Conservation (phyloP, 2,329 filamentous ascomycete genomes). For the Aspergillus sp. region DNA sequence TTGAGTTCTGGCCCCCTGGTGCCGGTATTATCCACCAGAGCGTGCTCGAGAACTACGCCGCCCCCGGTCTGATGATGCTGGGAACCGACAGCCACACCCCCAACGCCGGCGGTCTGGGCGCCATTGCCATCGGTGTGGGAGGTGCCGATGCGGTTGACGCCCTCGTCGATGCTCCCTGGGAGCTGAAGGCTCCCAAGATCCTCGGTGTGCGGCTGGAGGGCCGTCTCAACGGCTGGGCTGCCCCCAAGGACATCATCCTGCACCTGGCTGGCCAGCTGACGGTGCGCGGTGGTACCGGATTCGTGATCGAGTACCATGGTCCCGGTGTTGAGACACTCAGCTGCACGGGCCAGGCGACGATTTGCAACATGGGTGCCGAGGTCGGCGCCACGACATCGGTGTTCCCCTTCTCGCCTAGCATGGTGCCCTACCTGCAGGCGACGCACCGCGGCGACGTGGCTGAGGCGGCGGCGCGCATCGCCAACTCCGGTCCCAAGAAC, state of each 20-base stretch:
- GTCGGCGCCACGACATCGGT: constrained; percentile 93
- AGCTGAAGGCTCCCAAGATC: constrained; percentile 90
- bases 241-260: constrained; percentile 94
- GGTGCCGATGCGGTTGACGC: constrained; percentile 97
- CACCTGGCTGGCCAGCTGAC: constrained; percentile 85
- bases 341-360: constrained; percentile 89
- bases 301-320: constrained; percentile 91
- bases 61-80: constrained; percentile 98
- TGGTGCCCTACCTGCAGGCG: constrained; percentile 79
- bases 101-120: constrained; percentile 91
- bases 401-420: constrained; percentile 86
- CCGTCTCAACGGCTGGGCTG: constrained; percentile 82
- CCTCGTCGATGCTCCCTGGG: constrained; percentile 94
- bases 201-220: constrained; percentile 83
- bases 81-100: constrained; percentile 97
- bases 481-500: constrained; percentile 58
- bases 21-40: constrained; percentile 97
- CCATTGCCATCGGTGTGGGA: constrained; percentile 94
- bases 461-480: constrained; percentile 62
- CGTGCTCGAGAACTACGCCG: constrained; percentile 94
- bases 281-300: constrained; percentile 90
- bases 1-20: constrained; percentile 93
- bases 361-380: constrained; percentile 84
- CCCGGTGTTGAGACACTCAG: constrained; percentile 86
- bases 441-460: constrained; percentile 76